Evolutionary conservation across 2,329 filamentous ascomycete genomes (phyloP).

Genomic region (Pleurostoma richardsiae): DNA sequence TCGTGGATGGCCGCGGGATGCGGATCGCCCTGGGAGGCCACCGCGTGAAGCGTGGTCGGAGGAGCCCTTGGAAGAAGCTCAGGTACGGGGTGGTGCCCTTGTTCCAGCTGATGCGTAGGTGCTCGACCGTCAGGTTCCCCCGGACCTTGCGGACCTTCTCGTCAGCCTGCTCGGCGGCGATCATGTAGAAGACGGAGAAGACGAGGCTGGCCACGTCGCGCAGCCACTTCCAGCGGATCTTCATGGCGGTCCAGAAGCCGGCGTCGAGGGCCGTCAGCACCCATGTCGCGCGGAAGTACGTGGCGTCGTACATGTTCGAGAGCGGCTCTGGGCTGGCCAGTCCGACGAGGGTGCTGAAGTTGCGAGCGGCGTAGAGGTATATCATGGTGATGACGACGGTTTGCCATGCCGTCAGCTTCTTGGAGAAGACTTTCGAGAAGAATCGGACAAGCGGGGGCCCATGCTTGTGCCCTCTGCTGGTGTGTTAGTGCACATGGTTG

Average conservation of each 20-base stretch:
- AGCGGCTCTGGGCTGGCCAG: conserved; percentile 91
- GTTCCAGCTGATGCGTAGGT: conserved; percentile 90
- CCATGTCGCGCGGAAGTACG: conserved; percentile 97
- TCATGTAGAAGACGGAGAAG: conserved; percentile 85
- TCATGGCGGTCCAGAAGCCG: conserved; percentile 98
- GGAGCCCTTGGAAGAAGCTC: conserved; percentile 61
- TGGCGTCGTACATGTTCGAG: conserved; percentile 85
- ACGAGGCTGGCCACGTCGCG: conserved; percentile 77
- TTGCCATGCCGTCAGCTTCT: conserved; percentile 80
- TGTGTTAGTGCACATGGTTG: too few species aligned
- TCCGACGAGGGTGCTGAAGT: conserved; percentile 88
- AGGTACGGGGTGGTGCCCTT: conserved; percentile 89
- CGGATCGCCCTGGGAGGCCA: conserved; percentile 79
- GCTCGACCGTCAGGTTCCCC: conserved; percentile 81
- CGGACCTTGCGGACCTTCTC: conserved; percentile 93
- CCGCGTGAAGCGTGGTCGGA: conserved; percentile 73
- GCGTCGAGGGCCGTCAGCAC: conserved; percentile 90
- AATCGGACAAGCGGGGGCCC: conserved; percentile 73
- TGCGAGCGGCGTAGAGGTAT: conserved; percentile 85
- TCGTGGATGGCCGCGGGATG: conserved; percentile 74
- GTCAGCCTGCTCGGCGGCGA: conserved; percentile 89
- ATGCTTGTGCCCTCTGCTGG: conserved; percentile 70
- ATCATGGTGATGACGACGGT: conserved; percentile 81
- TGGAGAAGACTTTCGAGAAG: conserved; percentile 67
- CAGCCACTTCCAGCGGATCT: conserved; percentile 71